These are phyloP conservation scores for Tolypocladium tropicale DNA, from an alignment of 2,329 filamentous ascomycete genomes.

Conservation along the genomic window DNA sequence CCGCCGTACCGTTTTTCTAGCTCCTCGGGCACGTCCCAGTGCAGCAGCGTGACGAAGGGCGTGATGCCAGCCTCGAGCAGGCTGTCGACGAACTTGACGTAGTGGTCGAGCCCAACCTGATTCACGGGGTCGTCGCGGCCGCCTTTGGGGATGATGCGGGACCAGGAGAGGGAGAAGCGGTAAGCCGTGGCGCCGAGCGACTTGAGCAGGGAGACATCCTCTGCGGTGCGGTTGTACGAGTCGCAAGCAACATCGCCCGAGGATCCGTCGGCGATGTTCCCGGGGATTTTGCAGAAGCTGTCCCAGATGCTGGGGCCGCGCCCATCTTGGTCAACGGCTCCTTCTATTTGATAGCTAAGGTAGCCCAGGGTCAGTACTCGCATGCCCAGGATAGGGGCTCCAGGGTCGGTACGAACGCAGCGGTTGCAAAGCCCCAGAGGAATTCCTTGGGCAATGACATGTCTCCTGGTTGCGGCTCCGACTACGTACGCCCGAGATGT, in stretches of 20 bases:
- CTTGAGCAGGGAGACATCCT: neutral
- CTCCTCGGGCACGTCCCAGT: neutral
- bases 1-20: neutral
- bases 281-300: neutral
- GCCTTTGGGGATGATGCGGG: neutral
- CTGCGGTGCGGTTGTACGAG: neutral
- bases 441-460: conserved; percentile 61
- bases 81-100: neutral
- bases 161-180: neutral
- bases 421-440: conserved; percentile 72
- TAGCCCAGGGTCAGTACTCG: neutral
- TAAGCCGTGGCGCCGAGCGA: neutral
- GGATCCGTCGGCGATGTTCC: neutral
- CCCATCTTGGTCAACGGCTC: neutral
- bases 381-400: neutral
- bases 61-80: neutral
- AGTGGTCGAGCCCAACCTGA: neutral
- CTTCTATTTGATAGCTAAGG: neutral
- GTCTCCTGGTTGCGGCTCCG: conserved; percentile 8
- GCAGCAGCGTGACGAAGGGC: neutral
- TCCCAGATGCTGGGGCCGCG: neutral
- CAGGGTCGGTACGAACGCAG: conserved; percentile 25
- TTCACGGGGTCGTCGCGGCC: neutral
- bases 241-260: neutral
- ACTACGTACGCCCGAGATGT: neutral